Evolutionary conservation across 192 early-diverging fungal species (phyloP), one percentile per base, ranked within the genome.

Genomic region (Gamsiella multidivaricata): DNA sequence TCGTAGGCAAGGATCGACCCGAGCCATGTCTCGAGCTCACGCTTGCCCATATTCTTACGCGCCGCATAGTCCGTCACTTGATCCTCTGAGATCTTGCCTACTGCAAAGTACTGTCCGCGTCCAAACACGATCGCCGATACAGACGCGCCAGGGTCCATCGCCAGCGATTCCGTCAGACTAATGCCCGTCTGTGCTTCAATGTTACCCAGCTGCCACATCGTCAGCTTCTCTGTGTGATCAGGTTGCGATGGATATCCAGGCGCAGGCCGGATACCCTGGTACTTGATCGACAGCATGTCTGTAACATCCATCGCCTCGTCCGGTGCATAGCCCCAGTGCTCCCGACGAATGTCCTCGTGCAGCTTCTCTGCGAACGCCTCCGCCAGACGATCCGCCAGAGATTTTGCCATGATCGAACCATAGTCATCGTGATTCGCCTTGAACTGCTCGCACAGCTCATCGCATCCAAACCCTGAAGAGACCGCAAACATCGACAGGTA

Each of bases 221-320:
- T 94, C 57, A 69, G 67, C 87, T 98, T 98, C 80, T 98, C 96
- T 1, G 93, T 92, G 75, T 98, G 96, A 63, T 98, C 96, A 15
- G 96, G 96, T 78, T 98, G 96, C 25, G 90, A 94, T 26, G 96
- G 96, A 70, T 98, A 98, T 23, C 95, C 96, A 2, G 95, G 95
- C 0, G 96, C 96, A 2, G 96, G 96, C 14, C 96, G 92, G 65
- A 98, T 98, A 54, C 96, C 96, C 73, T 94, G 91, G 82, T 98
- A 98, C 78, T 94, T 94, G 73, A 98, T 91, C 78, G 91, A 89
- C 71, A 98, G 86, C 86, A 97, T 73, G 34, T 96, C 94, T 56
- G 88, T 87, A 33, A 92, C 86, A 28, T 88, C 80, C 55, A 98
- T 84, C 1, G 82, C 82, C 83, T 97, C 96, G 18, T 91, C 82